Percentiles rank a stretch among this genome's conserved stretches.
Evolutionary conservation across 805 yeast species (phyloP).

Genomic region (Kurtzmaniella fragi): DNA sequence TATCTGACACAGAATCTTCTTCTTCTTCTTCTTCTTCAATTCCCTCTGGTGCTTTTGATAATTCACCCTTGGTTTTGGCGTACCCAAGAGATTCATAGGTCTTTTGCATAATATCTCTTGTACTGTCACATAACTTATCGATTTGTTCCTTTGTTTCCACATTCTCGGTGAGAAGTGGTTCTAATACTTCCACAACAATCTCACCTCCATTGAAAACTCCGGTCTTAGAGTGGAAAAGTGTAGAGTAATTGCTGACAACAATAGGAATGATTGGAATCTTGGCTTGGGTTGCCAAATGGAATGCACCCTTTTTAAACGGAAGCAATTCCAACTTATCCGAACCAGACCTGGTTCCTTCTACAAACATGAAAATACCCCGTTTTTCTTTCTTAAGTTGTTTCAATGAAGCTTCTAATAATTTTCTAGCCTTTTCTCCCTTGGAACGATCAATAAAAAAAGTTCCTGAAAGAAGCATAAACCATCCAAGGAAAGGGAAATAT

Average conservation of each 20-base stretch:
- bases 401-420: slow-evolving; percentile 69
- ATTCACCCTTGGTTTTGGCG: slow-evolving; percentile 15
- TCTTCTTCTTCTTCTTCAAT: slow-evolving; percentile 8
- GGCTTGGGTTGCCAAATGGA: slow-evolving; percentile 94
- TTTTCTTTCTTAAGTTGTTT: slow-evolving; percentile 52
- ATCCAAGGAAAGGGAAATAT: slow-evolving; percentile 86
- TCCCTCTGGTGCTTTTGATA: neutral
- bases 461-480: slow-evolving; percentile 93
- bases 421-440: slow-evolving; percentile 68
- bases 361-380: slow-evolving; percentile 84
- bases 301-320: slow-evolving; percentile 96
- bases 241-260: slow-evolving; percentile 81
- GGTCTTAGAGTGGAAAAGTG: slow-evolving; percentile 55
- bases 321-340: slow-evolving; percentile 60
- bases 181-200: slow-evolving; percentile 71
- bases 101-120: slow-evolving; percentile 53
- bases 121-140: slow-evolving; percentile 48
- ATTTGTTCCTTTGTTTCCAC: slow-evolving; percentile 66
- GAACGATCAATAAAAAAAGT: slow-evolving; percentile 87
- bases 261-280: slow-evolving; percentile 85
- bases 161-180: slow-evolving; percentile 71
- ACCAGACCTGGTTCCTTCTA: slow-evolving; percentile 95
- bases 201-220: slow-evolving; percentile 73
- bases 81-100: slow-evolving; percentile 39
- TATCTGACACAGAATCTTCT: slow-evolving; percentile 6